Base-by-base conservation (phyloP, 495 filamentous ascomycete genomes). In the Mytilinidion resinicola region DNA sequence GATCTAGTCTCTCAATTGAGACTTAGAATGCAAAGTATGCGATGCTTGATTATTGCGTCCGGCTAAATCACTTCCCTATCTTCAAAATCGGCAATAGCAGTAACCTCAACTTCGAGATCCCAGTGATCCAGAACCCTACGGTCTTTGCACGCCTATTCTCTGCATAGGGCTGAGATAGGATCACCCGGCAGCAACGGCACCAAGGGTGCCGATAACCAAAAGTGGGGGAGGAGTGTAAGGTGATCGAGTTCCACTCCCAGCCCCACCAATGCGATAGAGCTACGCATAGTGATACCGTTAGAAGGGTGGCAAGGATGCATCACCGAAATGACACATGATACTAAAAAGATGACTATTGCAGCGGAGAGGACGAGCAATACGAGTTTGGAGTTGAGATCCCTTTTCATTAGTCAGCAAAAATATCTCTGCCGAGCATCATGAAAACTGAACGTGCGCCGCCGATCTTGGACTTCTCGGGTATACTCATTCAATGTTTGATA, bases 381-480 rank as follows among this genome's bases (percentile, higher is more conserved):
- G 17, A 42, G 17, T 14, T 42, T 17, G 11, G 12, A 42, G 12
- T 17, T 42, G 12, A 8, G 9, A 12, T 17, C 12, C 39, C 11
- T 42, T 17, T 17, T 9, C 17, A 8, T 42, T 42, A 42, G 39
- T 42, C 39, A 42, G 39, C 39, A 42, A 42, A 30, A 3, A 30
- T 30, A 30, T 30, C 25, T 9, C 11, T 42, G 39, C 39, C 39
- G 9, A 42, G 39, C 39, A 42, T 17, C 39, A 42, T 17, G 39
- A 17, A 42, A 8, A 42, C 39, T 8, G 11, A 12, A 14, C 17
- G 39, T 42, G 59, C 53, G 4, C 53, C 53, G 42, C 47, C 47
- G 10, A 61, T 56, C 35, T 47, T 61, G 33, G 53, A 61, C 37
- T 61, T 61, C 37, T 51, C 59, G 36, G 59, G 59, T 61, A 55